Evolutionary conservation across 495 filamentous ascomycete species (phyloP), one percentile per base, ranked within the genome.

Genomic region (Penicillium lagena): DNA sequence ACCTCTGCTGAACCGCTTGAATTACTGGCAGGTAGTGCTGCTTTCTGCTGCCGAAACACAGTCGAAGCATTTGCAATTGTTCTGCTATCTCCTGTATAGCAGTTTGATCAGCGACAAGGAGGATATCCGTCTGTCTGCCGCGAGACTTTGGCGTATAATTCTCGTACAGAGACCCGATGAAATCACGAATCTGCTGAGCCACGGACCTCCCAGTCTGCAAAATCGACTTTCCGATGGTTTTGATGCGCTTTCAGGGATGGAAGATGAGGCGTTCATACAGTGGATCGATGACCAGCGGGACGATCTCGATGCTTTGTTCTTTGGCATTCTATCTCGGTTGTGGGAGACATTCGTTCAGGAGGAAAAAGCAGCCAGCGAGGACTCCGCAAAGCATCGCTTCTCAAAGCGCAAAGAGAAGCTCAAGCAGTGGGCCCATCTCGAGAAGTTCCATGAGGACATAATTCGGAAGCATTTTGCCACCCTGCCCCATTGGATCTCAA

Each of bases 21-120:
- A 85, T 2, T 97, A 97, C 60, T 98, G 93, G 93, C 93, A 97
- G 58, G 87, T 86, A 10, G 86, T 95, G 17, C 76, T 96, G 30
- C 70, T 96, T n/a, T 79, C 80, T 29, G 77, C 85, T 27, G 76
- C 89, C 7, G 83, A 87, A 15, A 69, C 74, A 2, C 89, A 95
- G 40, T 78, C 82, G 14, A 80, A 85, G 10, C 84, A 86, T 55
- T 75, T 95, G 54, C 81, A 83, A 38, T 66, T 97, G 7, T 75
- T 96, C 12, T 95, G 88, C 72, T 97, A 94, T 52, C 76, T 94
- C 35, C 77, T 98, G 7, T 96, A 96, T 63, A 80, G 79, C 29
- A 90, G 87, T 52, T 64, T 96, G 37, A 78, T 91, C 32, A 82
- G 84, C 45, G 54, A 68, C 4, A 65, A 82, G 38, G 60, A 76